phyloP scores from a whole-genome alignment of 2,329 filamentous ascomycete species.

The Coccinonectria pachysandricola region DNA sequence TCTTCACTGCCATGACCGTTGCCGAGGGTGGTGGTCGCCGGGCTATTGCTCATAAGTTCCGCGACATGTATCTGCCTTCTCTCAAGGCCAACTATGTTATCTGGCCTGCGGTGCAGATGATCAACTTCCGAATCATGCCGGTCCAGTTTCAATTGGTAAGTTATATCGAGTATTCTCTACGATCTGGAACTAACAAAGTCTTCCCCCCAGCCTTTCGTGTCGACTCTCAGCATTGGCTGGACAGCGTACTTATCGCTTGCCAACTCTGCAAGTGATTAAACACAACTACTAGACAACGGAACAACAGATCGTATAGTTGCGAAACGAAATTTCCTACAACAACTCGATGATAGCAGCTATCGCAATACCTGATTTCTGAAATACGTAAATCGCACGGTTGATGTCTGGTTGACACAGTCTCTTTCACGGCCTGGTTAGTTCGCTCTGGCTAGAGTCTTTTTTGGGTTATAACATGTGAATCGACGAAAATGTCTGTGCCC shows the following conservation, averaged over 20 bases:
- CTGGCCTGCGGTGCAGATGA: constrained; percentile 90
- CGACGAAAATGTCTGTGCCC: no score
- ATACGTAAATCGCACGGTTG: no score
- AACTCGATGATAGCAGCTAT: no score
- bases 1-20: constrained; percentile 95
- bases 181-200: not conserved
- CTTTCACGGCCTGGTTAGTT: no score
- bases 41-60: constrained; percentile 73
- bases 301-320: no score
- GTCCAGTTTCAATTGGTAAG: constrained; percentile 93
- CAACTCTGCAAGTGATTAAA: constrained; percentile 67
- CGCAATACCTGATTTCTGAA: no score
- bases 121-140: constrained; percentile 94
- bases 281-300: no score
- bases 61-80: constrained; percentile 87
- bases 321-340: no score
- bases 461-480: no score
- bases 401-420: no score
- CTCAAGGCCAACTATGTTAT: constrained; percentile 92
- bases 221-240: constrained; percentile 92
- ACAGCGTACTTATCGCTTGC: constrained; percentile 90
- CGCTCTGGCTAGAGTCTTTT: no score
- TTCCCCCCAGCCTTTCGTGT: constrained; percentile 74
- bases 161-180: constrained; percentile 10
- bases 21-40: constrained; percentile 82